These are phyloP conservation scores for Podospora fimiseda DNA, from an alignment of 495 filamentous ascomycete species.

Conservation along the genomic window DNA sequence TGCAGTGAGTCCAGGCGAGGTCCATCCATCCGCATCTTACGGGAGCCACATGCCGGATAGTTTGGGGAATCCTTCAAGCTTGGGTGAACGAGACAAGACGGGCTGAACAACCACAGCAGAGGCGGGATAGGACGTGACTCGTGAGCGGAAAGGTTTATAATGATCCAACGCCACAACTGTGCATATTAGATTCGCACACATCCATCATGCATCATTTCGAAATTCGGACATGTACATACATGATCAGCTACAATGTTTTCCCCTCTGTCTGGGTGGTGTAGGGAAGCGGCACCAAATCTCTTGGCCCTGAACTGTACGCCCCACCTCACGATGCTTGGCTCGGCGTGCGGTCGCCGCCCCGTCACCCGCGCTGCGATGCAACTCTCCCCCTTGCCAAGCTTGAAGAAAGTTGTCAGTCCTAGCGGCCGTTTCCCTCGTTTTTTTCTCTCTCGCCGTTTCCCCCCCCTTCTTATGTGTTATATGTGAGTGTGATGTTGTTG, in stretches of 20 bases:
- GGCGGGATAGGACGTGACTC: background rate
- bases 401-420: background rate
- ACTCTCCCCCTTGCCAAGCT: slow-evolving; percentile 6
- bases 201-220: background rate
- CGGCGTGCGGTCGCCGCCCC: background rate
- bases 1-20: background rate
- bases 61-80: too few relatives aligned
- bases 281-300: background rate
- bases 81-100: background rate
- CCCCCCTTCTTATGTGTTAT: background rate
- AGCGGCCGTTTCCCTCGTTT: background rate
- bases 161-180: background rate
- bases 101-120: background rate
- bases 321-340: slow-evolving; percentile 5
- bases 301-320: background rate
- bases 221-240: background rate
- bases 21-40: background rate
- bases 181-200: background rate
- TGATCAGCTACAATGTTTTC: background rate
- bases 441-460: background rate
- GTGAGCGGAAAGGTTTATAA: background rate
- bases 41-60: too few relatives aligned
- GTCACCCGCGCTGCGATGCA: background rate
- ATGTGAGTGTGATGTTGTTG: background rate
- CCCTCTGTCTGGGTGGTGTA: background rate